These are phyloP conservation scores for Dianthus caryophyllus DNA, from an alignment of 148 eudicot genomes.

Conservation along the genomic window DNA sequence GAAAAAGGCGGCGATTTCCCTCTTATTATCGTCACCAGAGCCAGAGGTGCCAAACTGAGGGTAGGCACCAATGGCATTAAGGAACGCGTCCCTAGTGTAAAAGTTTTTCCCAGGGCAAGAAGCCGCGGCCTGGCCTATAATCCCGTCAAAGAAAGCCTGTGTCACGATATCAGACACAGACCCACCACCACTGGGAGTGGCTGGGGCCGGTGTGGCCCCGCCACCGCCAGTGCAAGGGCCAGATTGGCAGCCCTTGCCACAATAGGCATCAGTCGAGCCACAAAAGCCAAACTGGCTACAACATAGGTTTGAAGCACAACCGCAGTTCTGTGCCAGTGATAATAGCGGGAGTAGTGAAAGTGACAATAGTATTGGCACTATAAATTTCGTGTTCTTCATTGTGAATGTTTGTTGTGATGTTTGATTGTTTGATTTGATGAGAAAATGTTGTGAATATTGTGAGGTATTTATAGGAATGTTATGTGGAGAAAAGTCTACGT, in stretches of 20 bases:
- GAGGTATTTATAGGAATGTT: slow-evolving; percentile 24
- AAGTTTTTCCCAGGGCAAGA: slow-evolving; percentile 52
- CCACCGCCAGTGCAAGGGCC: slow-evolving; percentile 36
- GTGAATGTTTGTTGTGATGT: neutral
- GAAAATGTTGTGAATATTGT: neutral
- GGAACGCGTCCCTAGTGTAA: slow-evolving; percentile 42
- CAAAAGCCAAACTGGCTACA: slow-evolving; percentile 49
- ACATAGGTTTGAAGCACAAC: slow-evolving; percentile 35
- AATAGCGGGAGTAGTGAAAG: slow-evolving; percentile 18
- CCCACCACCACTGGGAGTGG: slow-evolving; percentile 13
- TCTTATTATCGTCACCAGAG: slow-evolving; percentile 38
- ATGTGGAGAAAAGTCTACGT: slow-evolving; percentile 18
- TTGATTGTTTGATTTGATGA: slow-evolving; percentile 16
- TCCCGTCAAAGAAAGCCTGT: slow-evolving; percentile 44
- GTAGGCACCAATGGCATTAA: slow-evolving; percentile 31
- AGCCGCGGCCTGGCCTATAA: slow-evolving; percentile 29
- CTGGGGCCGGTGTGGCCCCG: neutral
- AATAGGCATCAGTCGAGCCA: slow-evolving; percentile 31
- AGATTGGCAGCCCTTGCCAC: slow-evolving; percentile 39
- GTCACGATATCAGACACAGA: slow-evolving; percentile 39
- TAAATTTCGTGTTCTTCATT: slow-evolving; percentile 13
- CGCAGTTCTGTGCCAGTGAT: slow-evolving; percentile 38
- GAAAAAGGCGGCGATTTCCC: slow-evolving; percentile 68
- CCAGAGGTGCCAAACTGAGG: slow-evolving; percentile 46
- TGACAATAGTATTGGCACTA: slow-evolving; percentile 19